Percentiles rank a stretch among this genome's conserved stretches.
phyloP scores from a whole-genome alignment of 495 filamentous ascomycete genomes.

The Tuber calosporum region DNA sequence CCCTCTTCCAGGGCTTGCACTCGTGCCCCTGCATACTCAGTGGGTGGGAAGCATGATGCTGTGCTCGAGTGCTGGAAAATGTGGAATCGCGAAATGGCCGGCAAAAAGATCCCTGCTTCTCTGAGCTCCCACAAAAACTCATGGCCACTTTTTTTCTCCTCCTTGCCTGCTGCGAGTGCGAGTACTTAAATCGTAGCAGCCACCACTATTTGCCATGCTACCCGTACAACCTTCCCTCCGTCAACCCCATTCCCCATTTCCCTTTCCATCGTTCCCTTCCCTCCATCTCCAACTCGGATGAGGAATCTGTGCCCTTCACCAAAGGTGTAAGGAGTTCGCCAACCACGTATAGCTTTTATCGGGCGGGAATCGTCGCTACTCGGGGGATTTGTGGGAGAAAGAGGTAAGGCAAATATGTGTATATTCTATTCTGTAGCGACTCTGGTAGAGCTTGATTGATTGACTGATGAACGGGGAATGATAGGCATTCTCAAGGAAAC shows the following conservation, averaged over 20 bases:
- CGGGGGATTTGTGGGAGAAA: not conserved
- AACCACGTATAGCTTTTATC: not conserved
- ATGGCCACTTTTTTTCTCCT: too few species aligned
- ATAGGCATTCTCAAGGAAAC: not conserved
- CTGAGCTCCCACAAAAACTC: too few species aligned
- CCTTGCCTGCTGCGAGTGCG: too few species aligned
- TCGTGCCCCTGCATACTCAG: too few species aligned
- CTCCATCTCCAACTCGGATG: not conserved
- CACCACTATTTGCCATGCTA: not conserved
- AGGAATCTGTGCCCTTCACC: not conserved
- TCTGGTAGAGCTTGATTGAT: not conserved
- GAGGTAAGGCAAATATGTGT: not conserved
- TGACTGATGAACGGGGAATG: not conserved
- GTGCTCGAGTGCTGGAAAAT: too few species aligned
- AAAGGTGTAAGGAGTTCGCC: not conserved
- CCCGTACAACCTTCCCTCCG: too few species aligned
- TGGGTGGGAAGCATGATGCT: too few species aligned
- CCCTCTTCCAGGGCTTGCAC: not conserved
- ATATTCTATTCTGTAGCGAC: not conserved
- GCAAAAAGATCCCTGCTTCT: too few species aligned
- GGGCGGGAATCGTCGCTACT: not conserved
- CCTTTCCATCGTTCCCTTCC: not conserved
- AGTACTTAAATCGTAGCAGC: not conserved
- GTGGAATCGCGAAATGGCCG: too few species aligned
- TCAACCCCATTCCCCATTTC: too few species aligned